Evolutionary conservation across 306 rosid genomes (phyloP).

Genomic region (Ziziphus jujuba): DNA sequence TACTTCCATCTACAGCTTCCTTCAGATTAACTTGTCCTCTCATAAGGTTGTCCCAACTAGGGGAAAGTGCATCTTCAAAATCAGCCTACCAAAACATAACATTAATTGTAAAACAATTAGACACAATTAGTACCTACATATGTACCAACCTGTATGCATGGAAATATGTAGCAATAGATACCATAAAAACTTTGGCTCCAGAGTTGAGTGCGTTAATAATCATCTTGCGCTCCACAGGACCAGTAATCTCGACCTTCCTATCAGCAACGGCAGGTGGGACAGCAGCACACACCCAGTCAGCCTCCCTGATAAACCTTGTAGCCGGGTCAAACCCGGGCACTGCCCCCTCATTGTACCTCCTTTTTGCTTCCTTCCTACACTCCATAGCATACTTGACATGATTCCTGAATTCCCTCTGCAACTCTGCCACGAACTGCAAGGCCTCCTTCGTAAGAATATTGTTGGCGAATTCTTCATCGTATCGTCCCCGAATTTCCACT

Average conservation of each 20-base stretch:
- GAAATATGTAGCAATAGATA: no score
- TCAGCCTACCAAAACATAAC: slow-evolving; percentile 46
- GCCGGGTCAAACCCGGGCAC: slow-evolving; percentile 77
- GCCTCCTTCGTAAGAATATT: slow-evolving; percentile 82
- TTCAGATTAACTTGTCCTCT: slow-evolving; percentile 83
- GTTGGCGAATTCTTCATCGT: slow-evolving; percentile 58
- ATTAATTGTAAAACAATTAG: no score
- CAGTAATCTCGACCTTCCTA: slow-evolving; percentile 88
- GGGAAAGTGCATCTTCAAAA: slow-evolving; percentile 94
- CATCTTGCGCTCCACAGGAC: slow-evolving; percentile 91
- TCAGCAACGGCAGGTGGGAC: slow-evolving; percentile 69
- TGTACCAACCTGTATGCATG: no score
- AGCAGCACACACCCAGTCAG: slow-evolving; percentile 66
- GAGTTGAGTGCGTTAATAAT: slow-evolving; percentile 92
- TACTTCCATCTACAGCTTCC: slow-evolving; percentile 83
- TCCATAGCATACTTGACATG: slow-evolving; percentile 68
- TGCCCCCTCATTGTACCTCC: slow-evolving; percentile 66
- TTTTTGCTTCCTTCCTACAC: slow-evolving; percentile 71
- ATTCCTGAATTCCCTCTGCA: slow-evolving; percentile 76
- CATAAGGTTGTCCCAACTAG: slow-evolving; percentile 90
- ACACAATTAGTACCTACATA: no score
- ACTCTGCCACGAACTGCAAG: slow-evolving; percentile 57
- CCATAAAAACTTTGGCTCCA: slow-evolving; percentile 94
- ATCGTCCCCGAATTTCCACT: slow-evolving; percentile 74
- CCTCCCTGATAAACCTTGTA: slow-evolving; percentile 58